phyloP scores from a whole-genome alignment of 176 grass and related monocot genomes.

The Carex myosuroides region DNA sequence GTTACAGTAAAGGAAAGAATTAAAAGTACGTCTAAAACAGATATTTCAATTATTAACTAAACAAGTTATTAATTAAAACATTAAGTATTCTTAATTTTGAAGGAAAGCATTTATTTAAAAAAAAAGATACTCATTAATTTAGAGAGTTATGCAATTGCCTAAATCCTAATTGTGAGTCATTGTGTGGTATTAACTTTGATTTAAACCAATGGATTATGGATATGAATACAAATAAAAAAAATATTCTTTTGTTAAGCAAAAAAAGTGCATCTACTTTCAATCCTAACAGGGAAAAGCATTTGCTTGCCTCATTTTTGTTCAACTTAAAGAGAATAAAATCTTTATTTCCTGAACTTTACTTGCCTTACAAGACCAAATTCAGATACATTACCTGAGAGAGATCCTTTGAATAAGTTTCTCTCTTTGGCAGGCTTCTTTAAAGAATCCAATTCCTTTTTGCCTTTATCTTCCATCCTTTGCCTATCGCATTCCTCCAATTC shows the following conservation, averaged over 20 bases:
- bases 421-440: background rate
- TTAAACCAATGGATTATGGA: background rate
- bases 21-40: background rate
- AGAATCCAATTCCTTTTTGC: background rate
- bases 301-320: background rate
- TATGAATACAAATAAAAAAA: background rate
- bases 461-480: background rate
- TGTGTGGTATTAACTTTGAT: background rate
- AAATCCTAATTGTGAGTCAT: background rate
- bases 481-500: constrained; percentile 1
- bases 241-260: background rate
- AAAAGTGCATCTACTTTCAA: background rate
- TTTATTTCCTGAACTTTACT: background rate
- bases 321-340: background rate
- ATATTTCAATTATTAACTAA: background rate
- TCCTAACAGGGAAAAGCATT: background rate
- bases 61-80: background rate
- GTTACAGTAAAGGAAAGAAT: background rate
- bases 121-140: background rate
- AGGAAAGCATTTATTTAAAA: background rate
- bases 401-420: background rate
- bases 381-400: constrained; percentile 14
- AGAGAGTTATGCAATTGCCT: background rate
- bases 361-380: constrained; percentile 23
- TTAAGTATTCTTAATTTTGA: background rate